Conservation (phyloP, 2,329 filamentous ascomycete genomes). For the Epichloe typhina region DNA sequence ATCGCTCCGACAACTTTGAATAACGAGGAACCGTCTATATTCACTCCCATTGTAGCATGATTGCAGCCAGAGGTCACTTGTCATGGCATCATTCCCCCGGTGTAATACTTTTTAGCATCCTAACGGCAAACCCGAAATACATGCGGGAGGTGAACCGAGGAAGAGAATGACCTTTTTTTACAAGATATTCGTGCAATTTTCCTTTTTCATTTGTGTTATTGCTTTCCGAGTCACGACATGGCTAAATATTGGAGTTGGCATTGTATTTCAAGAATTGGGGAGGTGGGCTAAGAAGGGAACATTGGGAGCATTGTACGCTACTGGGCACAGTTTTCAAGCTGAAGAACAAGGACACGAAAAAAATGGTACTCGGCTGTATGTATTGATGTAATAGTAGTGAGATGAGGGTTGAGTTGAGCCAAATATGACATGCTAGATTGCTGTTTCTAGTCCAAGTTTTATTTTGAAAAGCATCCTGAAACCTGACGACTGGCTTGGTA, state of each 20-base stretch:
- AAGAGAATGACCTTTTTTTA: too few species aligned
- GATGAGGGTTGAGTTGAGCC: background rate
- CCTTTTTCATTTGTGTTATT: background rate
- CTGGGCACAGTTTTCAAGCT: background rate
- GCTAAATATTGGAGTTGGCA: background rate
- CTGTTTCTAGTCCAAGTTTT: background rate
- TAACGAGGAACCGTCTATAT: slow-evolving; percentile 27
- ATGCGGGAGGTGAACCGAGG: too few species aligned
- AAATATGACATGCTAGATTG: background rate
- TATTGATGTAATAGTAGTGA: background rate
- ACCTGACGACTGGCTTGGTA: too few species aligned
- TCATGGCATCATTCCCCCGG: too few species aligned
- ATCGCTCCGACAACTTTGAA: slow-evolving; percentile 85
- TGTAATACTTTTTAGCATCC: too few species aligned
- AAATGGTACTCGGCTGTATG: background rate
- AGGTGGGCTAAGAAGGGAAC: background rate
- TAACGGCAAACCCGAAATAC: too few species aligned
- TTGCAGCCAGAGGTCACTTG: background rate
- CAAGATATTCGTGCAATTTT: too few species aligned
- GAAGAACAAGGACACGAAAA: background rate
- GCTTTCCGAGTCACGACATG: background rate
- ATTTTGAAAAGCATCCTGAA: too few species aligned
- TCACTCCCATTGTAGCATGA: background rate
- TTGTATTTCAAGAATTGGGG: background rate
- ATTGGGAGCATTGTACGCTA: background rate